phyloP scores from a whole-genome alignment of 1,139 yeast genomes.

The Blastobotrys apis region DNA sequence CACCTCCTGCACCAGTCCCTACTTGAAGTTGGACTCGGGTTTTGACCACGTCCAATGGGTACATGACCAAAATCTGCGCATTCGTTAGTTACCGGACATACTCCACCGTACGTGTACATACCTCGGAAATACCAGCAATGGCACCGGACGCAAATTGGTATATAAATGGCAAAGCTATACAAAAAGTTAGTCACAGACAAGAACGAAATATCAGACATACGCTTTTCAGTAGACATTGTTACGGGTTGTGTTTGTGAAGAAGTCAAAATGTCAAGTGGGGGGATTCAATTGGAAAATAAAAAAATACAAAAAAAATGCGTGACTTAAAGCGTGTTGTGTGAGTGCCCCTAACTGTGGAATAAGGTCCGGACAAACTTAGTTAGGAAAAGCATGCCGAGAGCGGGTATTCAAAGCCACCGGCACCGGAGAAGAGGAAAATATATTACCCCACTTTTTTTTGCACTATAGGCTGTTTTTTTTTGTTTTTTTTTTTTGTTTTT shows the following conservation, averaged over 20 bases:
- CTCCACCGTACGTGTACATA: conserved; percentile 24
- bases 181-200: not conserved
- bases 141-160: conserved; percentile 96
- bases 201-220: too few relatives aligned
- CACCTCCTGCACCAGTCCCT: conserved; percentile 49
- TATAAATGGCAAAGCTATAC: conserved; percentile 61
- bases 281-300: not conserved
- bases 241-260: not conserved
- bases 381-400: too few relatives aligned
- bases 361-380: too few relatives aligned
- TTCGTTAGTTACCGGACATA: not conserved
- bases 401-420: too few relatives aligned
- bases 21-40: conserved; percentile 92
- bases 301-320: not conserved
- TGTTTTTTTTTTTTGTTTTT: too few relatives aligned
- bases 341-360: too few relatives aligned
- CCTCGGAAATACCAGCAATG: conserved; percentile 93
- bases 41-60: conserved; percentile 96
- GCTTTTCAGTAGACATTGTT: conserved; percentile 19
- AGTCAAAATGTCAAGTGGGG: not conserved
- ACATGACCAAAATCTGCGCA: conserved; percentile 76
- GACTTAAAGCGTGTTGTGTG: not conserved
- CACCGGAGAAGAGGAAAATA: too few relatives aligned
- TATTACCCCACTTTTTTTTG: too few relatives aligned
- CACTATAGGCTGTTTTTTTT: too few relatives aligned